A percentile compares a stretch with the other conserved stretches of the same genome.
Conservation (phyloP, 495 filamentous ascomycete genomes). For the Staphylotrichum longicolle region DNA sequence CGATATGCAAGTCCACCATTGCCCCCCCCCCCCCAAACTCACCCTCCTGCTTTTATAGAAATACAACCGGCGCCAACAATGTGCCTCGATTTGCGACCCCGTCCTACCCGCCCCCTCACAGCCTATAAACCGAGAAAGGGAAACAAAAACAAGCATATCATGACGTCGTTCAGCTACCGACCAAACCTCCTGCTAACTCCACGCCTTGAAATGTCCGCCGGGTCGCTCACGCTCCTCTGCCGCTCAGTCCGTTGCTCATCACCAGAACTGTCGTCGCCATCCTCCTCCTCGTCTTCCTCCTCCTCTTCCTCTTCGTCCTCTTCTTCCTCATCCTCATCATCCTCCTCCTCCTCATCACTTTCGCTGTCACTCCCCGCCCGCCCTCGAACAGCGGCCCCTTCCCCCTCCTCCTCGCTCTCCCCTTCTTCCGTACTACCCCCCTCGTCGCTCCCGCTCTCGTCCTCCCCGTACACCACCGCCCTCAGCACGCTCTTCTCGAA, state of each 20-base stretch:
- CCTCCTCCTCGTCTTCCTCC: constrained; percentile 15
- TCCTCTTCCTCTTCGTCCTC: constrained; percentile 22
- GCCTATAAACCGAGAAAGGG: not conserved
- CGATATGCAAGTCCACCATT: constrained; percentile 14
- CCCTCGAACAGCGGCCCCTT: not conserved
- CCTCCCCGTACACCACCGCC: constrained; percentile 66
- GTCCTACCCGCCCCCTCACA: not conserved
- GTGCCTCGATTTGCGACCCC: not conserved
- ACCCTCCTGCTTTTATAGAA: not conserved
- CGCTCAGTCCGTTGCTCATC: constrained; percentile 51
- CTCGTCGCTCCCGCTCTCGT: constrained; percentile 28
- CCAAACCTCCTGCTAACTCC: constrained; percentile 19
- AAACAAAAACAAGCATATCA: constrained; percentile 1
- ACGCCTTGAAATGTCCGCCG: constrained; percentile 37
- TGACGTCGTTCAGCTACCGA: constrained; percentile 9
- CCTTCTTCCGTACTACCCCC: not conserved
- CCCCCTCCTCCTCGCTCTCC: constrained; percentile 19
- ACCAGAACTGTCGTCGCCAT: constrained; percentile 37
- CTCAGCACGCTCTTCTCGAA: constrained; percentile 88
- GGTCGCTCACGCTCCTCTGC: constrained; percentile 52
- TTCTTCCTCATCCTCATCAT: not conserved
- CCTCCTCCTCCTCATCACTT: constrained; percentile 1
- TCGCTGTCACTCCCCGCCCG: not conserved
- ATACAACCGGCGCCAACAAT: constrained; percentile 9
- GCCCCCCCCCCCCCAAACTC: not conserved